Evolutionary conservation across 2,329 filamentous ascomycete species (phyloP), one percentile per base, ranked within the genome.

Genomic region (Cladosporium austrohemisphaericum): DNA sequence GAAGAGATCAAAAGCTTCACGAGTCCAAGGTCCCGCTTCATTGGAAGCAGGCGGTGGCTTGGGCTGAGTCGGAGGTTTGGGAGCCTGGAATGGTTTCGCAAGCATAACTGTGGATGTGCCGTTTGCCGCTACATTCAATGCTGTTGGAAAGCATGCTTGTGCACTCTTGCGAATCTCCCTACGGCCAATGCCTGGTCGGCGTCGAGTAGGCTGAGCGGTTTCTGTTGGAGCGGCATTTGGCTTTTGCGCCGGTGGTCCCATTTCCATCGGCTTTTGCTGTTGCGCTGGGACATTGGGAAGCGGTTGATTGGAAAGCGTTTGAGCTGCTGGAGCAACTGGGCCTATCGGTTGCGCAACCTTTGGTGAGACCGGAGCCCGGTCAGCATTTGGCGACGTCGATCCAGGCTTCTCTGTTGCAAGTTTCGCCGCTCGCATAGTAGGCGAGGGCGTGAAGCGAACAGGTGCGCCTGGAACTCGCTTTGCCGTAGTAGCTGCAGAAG

Each of bases 1-100:
- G 54, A 88, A 77, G 38, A 88, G 60, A 62, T 88, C 84, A 55
- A 79, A 74, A 1, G 84, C 83, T 60, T 87, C 84, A 19, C 74
- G 76, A 57, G 82, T 86, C 84, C 84, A 88, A 0, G 84, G 79
- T 2, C 83, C 83, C 13, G 78, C 70, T 51, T 75, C 60, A n/a
- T 52, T 44, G 54, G 55, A 61, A 53, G 49, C 33, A 49, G 41
- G 38, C 23, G 48, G 40, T 32, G 16, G 50, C 35, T 51, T 13
- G 29, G 41, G 25, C 3, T 51, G 58, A 14, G 31, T 37, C 32
- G 59, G 51, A 46, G 55, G 53, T 23, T 52, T 58, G 9, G 60
- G 57, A 13, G 58, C 54, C 38, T 63, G 60, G 52, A 66, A 66
- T 0, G 60, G 60, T 36, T 57, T 61, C 26, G 53, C 52, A 1